These are phyloP conservation scores for Apophysomyces variabilis DNA, from an alignment of 371 early-diverging fungal species.

Conservation along the genomic window DNA sequence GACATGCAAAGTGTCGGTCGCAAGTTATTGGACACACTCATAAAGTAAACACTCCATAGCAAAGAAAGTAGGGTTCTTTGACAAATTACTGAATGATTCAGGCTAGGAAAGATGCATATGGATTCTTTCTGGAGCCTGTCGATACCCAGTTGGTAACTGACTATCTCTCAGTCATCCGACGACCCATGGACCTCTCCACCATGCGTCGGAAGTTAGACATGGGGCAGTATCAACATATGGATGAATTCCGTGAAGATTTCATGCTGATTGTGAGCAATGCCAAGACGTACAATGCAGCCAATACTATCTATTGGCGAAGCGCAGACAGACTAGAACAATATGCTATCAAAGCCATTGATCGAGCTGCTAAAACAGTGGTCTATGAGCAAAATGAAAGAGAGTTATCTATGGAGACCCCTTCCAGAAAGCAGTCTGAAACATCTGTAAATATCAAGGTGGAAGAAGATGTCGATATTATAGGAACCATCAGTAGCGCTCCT, in stretches of 20 bases:
- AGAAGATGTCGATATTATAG: slow-evolving; percentile 57
- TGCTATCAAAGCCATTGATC: slow-evolving; percentile 63
- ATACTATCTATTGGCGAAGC: slow-evolving; percentile 72
- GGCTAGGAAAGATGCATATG: slow-evolving; percentile 63
- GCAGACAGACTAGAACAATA: slow-evolving; percentile 69
- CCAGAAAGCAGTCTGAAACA: background rate
- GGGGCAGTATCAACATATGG: slow-evolving; percentile 54
- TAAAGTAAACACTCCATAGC: slow-evolving; percentile 43
- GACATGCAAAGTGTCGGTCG: slow-evolving; percentile 53
- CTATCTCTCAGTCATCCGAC: slow-evolving; percentile 72
- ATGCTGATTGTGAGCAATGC: slow-evolving; percentile 72
- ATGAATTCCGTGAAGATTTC: slow-evolving; percentile 67
- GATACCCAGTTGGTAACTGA: slow-evolving; percentile 75
- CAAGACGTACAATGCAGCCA: slow-evolving; percentile 76
- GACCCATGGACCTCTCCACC: slow-evolving; percentile 76
- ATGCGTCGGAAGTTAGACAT: slow-evolving; percentile 65
- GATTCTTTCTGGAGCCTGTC: slow-evolving; percentile 84
- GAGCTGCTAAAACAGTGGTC: slow-evolving; percentile 57
- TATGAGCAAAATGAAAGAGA: slow-evolving; percentile 29
- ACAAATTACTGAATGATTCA: slow-evolving; percentile 2
- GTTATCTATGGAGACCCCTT: background rate
- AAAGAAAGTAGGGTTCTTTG: background rate
- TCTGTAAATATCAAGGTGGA: slow-evolving; percentile 29
- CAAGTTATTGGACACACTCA: slow-evolving; percentile 55
- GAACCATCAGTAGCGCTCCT: slow-evolving; percentile 34